phyloP scores from a whole-genome alignment of 495 filamentous ascomycete species.

The Neurospora sp. region DNA sequence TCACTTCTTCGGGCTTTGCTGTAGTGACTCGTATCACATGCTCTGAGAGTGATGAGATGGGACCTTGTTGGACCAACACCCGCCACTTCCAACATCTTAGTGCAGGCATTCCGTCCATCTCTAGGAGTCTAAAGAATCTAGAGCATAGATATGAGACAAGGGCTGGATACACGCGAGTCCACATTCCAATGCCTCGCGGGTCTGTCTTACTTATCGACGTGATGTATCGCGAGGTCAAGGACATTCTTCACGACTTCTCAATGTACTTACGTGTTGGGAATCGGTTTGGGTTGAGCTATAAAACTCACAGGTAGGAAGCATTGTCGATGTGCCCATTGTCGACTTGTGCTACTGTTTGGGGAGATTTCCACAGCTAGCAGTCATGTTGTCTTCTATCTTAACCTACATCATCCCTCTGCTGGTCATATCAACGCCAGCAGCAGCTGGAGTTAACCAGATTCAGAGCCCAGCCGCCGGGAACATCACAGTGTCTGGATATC shows the following conservation, averaged over 20 bases:
- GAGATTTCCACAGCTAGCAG: not conserved
- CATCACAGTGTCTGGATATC: conserved; percentile 2
- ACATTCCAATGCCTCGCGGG: not conserved
- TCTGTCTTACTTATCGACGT: not conserved
- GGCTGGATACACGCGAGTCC: not conserved
- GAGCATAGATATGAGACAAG: not conserved
- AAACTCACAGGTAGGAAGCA: not conserved
- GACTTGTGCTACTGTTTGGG: not conserved
- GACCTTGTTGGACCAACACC: not conserved
- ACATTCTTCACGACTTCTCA: not conserved
- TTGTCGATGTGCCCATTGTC: not conserved
- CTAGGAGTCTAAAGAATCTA: not conserved
- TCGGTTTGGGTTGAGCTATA: not conserved
- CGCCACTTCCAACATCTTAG: not conserved
- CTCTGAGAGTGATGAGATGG: not conserved
- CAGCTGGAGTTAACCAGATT: not conserved
- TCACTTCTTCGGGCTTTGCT: too few species aligned
- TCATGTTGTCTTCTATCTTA: not conserved
- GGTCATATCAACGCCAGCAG: not conserved
- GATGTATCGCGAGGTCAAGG: not conserved
- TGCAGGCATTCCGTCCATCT: not conserved
- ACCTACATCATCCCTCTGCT: not conserved
- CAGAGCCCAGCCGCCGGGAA: not conserved
- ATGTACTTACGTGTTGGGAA: not conserved
- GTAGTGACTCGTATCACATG: not conserved